Evolutionary conservation across 1,284 basidiomycete species (phyloP).

Genomic region (Ustilago sp.): DNA sequence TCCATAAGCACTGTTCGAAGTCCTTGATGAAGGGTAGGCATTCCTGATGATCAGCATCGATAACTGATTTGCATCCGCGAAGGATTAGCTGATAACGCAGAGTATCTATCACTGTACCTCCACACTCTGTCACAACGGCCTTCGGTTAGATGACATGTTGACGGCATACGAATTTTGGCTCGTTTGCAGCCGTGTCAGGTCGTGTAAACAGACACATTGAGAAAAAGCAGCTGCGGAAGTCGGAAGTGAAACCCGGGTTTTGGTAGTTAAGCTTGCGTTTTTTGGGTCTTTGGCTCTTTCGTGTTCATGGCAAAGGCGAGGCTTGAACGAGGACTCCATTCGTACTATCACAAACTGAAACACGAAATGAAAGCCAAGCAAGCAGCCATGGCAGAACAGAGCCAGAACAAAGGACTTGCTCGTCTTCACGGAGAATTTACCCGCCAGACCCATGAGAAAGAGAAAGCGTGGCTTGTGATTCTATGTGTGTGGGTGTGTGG

Average conservation of each 20-base stretch:
- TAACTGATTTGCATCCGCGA: not conserved
- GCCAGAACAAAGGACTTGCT: too few relatives aligned
- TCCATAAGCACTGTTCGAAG: not conserved
- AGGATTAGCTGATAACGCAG: slow-evolving; percentile 22
- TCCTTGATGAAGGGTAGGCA: not conserved
- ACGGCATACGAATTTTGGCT: not conserved
- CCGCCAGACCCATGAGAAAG: not conserved
- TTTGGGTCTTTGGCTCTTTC: not conserved
- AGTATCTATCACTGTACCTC: slow-evolving; percentile 6
- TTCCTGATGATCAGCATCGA: not conserved
- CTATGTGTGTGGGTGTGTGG: too few relatives aligned
- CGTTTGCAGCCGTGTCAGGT: not conserved
- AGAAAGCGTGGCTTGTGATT: too few relatives aligned
- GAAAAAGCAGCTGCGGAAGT: not conserved
- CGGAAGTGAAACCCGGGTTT: slow-evolving; percentile 6
- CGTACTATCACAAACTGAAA: not conserved
- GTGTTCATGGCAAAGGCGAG: not conserved
- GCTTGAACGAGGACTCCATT: too few relatives aligned
- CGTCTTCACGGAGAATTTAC: not conserved
- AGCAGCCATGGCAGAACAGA: not conserved
- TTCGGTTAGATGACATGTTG: slow-evolving; percentile 8
- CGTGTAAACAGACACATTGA: not conserved
- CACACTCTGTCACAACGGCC: slow-evolving; percentile 3
- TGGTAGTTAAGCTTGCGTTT: slow-evolving; percentile 1
- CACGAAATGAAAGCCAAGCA: not conserved